Base-by-base conservation (phyloP, 495 filamentous ascomycete genomes). In the Diplogelasinospora grovesii region DNA sequence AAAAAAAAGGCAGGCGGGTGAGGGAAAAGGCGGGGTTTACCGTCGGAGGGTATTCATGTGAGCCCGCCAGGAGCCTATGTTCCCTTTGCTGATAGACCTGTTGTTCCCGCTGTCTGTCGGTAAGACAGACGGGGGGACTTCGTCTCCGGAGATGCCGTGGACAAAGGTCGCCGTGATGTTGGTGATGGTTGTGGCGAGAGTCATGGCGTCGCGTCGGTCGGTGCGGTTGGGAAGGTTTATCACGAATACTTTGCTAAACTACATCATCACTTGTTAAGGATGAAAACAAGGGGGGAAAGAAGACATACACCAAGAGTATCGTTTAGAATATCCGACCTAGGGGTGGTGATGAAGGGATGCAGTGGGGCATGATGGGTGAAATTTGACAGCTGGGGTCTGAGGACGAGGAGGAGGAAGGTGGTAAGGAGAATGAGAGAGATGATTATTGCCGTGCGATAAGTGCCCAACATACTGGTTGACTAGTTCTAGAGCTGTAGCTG, bases 241-340 rank as follows among this genome's bases (percentile, higher is more conserved):
- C 29, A 78, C 77, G 46, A 78, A 75, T 19, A 83, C 64, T 38
- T 77, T 69, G 31, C 73, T 52, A 46, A 83, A 80, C 78, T 81
- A 23, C 6, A 14, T 44, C 1, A 46, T 22, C 15, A n/a, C n/a
- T n/a, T 16, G 11, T 6, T 21, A 7, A 9, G 14, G 24, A 7
- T 18, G 10, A 10, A 11, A 9, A 13, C 4, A 0, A 9, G n/a
- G n/a, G n/a, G n/a, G 7, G 5, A 11, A 38, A 23, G 14, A 2
- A 47, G 1, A 41, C 50, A 3, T 40, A 65, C 61, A 21, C 57
- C 59, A 8, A 65, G 37, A 5, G 61, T 65, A 8, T 13, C 10
- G 39, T 63, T 65, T 13, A 56, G 22, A n/a, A n/a, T n/a, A n/a
- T n/a, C n/a, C n/a, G n/a, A n/a, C n/a, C n/a, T n/a, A n/a, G n/a